Conservation (phyloP, 2,329 filamentous ascomycete species). For the Pestalotiopsis fici region DNA sequence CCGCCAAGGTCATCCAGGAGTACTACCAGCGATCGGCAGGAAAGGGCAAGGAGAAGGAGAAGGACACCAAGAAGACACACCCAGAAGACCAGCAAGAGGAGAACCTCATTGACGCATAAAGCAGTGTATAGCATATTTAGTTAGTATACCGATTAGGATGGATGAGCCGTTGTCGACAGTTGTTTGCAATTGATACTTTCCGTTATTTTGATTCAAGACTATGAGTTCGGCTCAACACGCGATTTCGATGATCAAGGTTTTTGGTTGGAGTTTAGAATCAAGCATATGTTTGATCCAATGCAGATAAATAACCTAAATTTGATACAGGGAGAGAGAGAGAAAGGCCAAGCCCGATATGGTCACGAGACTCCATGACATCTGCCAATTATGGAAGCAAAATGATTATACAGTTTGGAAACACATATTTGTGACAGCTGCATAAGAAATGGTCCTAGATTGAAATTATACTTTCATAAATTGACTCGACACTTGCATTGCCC, state of each 20-base stretch:
- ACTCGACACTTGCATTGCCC: not conserved
- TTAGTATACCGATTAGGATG: not conserved
- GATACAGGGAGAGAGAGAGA: not conserved
- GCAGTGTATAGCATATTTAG: not conserved
- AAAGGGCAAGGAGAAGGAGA: constrained; percentile 64
- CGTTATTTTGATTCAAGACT: not conserved
- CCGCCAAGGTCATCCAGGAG: constrained; percentile 79
- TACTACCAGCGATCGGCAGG: constrained; percentile 73
- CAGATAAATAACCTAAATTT: not conserved
- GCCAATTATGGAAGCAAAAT: not conserved
- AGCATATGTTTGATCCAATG: not conserved
- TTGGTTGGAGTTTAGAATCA: not conserved
- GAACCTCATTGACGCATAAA: constrained; percentile 62
- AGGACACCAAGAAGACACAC: constrained; percentile 45
- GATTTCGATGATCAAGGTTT: not conserved
- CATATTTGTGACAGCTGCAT: not conserved
- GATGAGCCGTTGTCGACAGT: not conserved
- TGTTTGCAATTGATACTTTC: not conserved
- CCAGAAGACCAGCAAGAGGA: constrained; percentile 49
- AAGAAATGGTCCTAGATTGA: not conserved
- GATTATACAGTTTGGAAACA: not conserved
- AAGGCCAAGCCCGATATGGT: not conserved
- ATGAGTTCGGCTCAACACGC: not conserved
- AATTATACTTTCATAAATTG: not conserved
- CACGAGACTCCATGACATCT: not conserved